These are phyloP conservation scores for Stephania japonica DNA, from an alignment of 164 flowering plant genomes.

Conservation along the genomic window DNA sequence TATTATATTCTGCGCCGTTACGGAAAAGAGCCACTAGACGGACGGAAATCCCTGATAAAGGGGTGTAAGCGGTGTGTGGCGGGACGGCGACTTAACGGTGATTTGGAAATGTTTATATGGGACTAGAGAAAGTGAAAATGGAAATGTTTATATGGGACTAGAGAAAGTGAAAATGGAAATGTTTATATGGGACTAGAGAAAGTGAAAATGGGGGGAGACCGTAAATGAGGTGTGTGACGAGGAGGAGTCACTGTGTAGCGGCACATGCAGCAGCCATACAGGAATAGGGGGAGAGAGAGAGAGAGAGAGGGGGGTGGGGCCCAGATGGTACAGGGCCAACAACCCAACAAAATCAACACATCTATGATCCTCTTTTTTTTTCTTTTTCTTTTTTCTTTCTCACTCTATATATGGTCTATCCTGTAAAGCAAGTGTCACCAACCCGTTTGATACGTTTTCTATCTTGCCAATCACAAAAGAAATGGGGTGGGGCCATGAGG, in stretches of 20 bases:
- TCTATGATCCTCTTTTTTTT: background rate
- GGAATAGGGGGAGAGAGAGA: background rate
- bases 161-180: background rate
- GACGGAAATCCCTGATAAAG: background rate
- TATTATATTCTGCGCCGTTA: conserved; percentile 15
- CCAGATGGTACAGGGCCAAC: background rate
- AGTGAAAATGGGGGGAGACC: background rate
- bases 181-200: background rate
- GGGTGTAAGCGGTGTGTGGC: background rate
- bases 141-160: background rate
- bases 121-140: background rate
- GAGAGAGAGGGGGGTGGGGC: too few relatives aligned
- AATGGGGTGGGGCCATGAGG: background rate
- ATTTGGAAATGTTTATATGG: background rate
- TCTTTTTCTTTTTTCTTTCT: too few relatives aligned
- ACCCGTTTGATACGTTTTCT: background rate
- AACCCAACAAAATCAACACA: background rate
- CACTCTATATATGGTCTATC: background rate
- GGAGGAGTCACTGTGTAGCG: background rate
- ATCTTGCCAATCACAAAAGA: too few relatives aligned
- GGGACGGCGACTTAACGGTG: background rate
- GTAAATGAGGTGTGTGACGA: background rate
- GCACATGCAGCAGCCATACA: background rate
- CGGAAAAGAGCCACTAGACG: background rate
- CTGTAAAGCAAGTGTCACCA: background rate